Percentiles rank a stretch among this genome's conserved stretches.
Evolutionary conservation across 257 asterid species (phyloP).

Genomic region (Nicotiana knightiana): DNA sequence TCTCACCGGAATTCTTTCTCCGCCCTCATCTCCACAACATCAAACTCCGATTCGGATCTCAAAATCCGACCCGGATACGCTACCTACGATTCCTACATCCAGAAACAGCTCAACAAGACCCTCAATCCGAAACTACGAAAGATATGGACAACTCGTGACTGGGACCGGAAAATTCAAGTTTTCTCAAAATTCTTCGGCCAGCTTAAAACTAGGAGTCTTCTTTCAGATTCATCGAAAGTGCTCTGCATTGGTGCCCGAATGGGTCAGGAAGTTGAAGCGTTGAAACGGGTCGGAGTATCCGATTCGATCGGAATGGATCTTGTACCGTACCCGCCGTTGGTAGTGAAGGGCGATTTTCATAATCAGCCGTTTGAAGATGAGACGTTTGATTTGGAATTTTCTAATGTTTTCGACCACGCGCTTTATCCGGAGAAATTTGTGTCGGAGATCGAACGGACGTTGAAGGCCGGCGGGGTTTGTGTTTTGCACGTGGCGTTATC

Average conservation of each 20-base stretch:
- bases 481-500: constrained; percentile 75
- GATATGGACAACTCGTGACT: constrained; percentile 89
- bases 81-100: constrained; percentile 73
- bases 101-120: constrained; percentile 85
- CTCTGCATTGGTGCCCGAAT: constrained; percentile 85
- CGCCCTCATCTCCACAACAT: not conserved
- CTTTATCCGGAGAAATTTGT: constrained; percentile 73
- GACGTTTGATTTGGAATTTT: constrained; percentile 77
- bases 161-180: constrained; percentile 72
- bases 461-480: constrained; percentile 63
- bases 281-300: constrained; percentile 55
- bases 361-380: constrained; percentile 63
- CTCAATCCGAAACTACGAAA: constrained; percentile 75
- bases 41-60: constrained; percentile 36
- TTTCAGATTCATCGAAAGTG: constrained; percentile 46
- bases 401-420: constrained; percentile 95
- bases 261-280: constrained; percentile 93
- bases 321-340: constrained; percentile 86
- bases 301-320: constrained; percentile 82
- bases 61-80: constrained; percentile 82
- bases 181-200: constrained; percentile 54
- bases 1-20: constrained; percentile 14
- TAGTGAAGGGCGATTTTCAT: constrained; percentile 84
- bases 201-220: constrained; percentile 30
- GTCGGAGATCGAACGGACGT: constrained; percentile 81